Evolutionary conservation across 352 stramenopile species (phyloP), one percentile per base, ranked within the genome.

Genomic region (Phytophthora pluvialis): DNA sequence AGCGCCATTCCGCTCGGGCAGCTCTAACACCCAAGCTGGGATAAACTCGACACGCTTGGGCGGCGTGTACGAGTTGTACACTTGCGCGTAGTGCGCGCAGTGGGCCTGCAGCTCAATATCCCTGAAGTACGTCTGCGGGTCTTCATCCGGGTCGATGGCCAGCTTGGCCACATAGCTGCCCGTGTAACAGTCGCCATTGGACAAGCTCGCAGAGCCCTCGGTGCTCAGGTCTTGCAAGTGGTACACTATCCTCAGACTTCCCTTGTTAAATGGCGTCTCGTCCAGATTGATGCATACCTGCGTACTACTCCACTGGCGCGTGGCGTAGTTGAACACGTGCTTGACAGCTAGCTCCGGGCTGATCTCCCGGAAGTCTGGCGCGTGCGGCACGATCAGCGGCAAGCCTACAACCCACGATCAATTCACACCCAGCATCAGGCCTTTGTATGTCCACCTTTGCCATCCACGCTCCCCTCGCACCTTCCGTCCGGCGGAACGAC

Each of bases 21-120:
- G 63, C 50, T 95, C 83, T 25, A 95, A 70, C n/a, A 95, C 81
- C 87, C 87, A 95, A 18, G 87, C 85, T 35, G 89, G 60, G 38
- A 93, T 84, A 46, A 95, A 95, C 64, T 93, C 83, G 38, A 95
- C 81, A 29, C 85, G 81, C 59, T 93, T 93, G 28, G 87, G 87
- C 10, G 87, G 87, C 8, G 77, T 86, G 52, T 95, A 93, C 43
- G 82, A 93, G 65, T 97, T 95, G 70, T 95, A 97, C 33, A 95
- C 64, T 52, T 88, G 69, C 0, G 88, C 89, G 54, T 95, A 97
- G 44, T 90, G 80, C 5, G 84, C 86, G 54, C 89, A 95, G 39
- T 95, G 88, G 1, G 89, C 87, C 53, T 97, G 89, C 16, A 95
- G 69, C 70, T 97, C 89, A 44, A 93, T 93, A 58, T 97, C 89